phyloP scores from a whole-genome alignment of 164 flowering plant species.

The Euptelea pleiosperma region DNA sequence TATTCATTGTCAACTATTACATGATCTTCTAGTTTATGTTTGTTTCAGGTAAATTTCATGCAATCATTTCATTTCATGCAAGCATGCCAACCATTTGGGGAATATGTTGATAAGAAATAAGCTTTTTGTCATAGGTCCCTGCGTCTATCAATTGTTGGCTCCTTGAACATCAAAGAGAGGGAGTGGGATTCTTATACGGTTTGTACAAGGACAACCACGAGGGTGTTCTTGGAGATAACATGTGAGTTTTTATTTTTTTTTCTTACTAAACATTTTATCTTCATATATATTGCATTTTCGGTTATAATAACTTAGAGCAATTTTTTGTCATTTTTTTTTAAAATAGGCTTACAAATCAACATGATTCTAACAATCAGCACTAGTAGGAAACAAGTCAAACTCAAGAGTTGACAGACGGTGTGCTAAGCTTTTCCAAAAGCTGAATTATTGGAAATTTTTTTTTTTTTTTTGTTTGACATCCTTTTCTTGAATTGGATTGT shows the following conservation, averaged over 20 bases:
- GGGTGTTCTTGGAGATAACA: conserved; percentile 97
- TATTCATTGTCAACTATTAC: no score
- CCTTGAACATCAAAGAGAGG: conserved; percentile 85
- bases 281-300: no score
- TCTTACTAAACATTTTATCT: not conserved
- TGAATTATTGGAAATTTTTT: no score
- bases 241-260: conserved; percentile 49
- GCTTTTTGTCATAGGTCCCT: conserved; percentile 58
- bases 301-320: not conserved
- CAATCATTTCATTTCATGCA: no score
- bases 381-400: not conserved
- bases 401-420: no score
- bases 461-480: no score
- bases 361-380: not conserved
- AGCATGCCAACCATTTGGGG: no score
- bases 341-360: not conserved
- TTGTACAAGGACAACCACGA: conserved; percentile 84
- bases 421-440: no score
- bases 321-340: no score
- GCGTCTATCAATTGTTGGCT: conserved; percentile 90
- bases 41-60: no score
- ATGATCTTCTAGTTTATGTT: no score
- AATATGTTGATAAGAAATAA: conserved; percentile 1
- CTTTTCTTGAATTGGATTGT: no score
- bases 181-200: conserved; percentile 70